phyloP scores from a whole-genome alignment of 2,329 filamentous ascomycete genomes.

The Aplosporella prunicola region DNA sequence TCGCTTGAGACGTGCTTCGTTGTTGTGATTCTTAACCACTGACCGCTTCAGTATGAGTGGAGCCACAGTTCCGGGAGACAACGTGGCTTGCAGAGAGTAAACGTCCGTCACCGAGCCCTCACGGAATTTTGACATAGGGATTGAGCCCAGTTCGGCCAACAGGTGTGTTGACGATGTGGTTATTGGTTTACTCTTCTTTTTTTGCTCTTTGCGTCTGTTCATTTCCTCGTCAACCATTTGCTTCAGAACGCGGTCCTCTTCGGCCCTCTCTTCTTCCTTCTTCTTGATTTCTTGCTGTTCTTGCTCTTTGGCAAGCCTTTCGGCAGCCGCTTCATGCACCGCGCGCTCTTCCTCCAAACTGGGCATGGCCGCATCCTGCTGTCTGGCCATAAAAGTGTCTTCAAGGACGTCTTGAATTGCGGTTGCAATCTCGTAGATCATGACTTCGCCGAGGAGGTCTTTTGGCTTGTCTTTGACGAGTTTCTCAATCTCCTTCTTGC shows the following conservation, averaged over 20 bases:
- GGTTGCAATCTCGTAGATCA: conserved; percentile 54
- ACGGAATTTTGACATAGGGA: conserved; percentile 4
- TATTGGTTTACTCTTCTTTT: conserved; percentile 45
- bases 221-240: conserved; percentile 66
- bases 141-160: conserved; percentile 53
- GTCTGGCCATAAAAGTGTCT: conserved; percentile 70
- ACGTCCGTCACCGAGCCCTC: conserved; percentile 55
- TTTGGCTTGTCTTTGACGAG: conserved; percentile 62
- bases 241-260: conserved; percentile 61
- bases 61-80: conserved; percentile 44
- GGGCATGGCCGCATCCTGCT: conserved; percentile 65
- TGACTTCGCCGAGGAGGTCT: conserved; percentile 52
- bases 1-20: conserved; percentile 60
- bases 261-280: conserved; percentile 41
- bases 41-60: conserved; percentile 55
- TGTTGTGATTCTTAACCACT: conserved; percentile 42
- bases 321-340: conserved; percentile 65
- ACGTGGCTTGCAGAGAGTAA: conserved; percentile 58
- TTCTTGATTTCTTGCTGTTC: conserved; percentile 33
- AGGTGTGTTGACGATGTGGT: conserved; percentile 45
- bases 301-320: conserved; percentile 44
- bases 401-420: conserved; percentile 64
- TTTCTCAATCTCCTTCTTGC: conserved; percentile 59
- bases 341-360: conserved; percentile 85
- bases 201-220: conserved; percentile 56